phyloP scores from a whole-genome alignment of 495 filamentous ascomycete genomes.

The Podospora didyma region DNA sequence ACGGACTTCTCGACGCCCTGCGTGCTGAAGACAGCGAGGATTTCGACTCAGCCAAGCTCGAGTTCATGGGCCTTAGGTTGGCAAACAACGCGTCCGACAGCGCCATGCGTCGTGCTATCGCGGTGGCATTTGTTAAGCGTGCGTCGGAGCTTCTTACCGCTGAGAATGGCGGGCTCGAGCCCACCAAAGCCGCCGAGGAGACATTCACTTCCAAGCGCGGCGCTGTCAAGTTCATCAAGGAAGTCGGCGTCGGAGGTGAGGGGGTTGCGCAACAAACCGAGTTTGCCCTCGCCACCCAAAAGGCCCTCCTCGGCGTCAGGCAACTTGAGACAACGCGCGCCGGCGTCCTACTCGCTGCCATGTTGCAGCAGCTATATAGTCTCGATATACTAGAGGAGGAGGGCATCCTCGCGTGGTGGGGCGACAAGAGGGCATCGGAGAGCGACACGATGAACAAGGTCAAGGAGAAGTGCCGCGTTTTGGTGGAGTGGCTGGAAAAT shows the following conservation, averaged over 20 bases:
- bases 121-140: constrained; percentile 76
- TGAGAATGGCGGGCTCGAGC: constrained; percentile 46
- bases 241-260: constrained; percentile 47
- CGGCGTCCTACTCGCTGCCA: constrained; percentile 66
- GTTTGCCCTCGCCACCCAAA: constrained; percentile 75
- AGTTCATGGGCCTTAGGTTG: constrained; percentile 86
- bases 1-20: constrained; percentile 78
- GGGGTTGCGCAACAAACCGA: constrained; percentile 66
- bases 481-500: constrained; percentile 83
- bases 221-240: constrained; percentile 46
- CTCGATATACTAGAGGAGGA: constrained; percentile 87
- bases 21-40: constrained; percentile 54
- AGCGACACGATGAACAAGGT: constrained; percentile 65
- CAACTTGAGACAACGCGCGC: constrained; percentile 43
- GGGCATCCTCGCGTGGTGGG: constrained; percentile 86
- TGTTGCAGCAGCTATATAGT: constrained; percentile 77
- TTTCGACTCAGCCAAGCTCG: constrained; percentile 81
- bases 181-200: constrained; percentile 61
- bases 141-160: constrained; percentile 66
- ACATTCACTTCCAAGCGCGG: constrained; percentile 45
- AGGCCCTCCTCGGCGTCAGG: constrained; percentile 61
- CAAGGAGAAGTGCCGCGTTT: constrained; percentile 65
- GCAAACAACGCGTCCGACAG: constrained; percentile 83
- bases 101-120: constrained; percentile 81
- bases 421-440: constrained; percentile 57